Base-by-base conservation (phyloP, 2,329 filamentous ascomycete genomes). In the Blastomyces silverae region DNA sequence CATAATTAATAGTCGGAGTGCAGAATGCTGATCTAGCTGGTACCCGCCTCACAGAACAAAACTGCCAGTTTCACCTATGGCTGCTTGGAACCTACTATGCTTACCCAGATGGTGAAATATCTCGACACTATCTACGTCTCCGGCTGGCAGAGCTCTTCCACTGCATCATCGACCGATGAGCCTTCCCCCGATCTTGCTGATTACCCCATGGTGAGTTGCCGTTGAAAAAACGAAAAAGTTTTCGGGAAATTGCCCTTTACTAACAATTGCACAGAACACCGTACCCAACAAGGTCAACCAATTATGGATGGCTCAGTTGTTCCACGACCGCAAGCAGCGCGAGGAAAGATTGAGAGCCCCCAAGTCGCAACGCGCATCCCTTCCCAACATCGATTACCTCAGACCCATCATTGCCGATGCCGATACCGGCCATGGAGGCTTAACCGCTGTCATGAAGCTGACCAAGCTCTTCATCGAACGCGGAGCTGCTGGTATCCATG, bases 381-480 rank as follows among this genome's bases (percentile, higher is more conserved):
- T 94, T 61, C 81, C 89, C 67, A 94, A 95, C 77, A 82, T 92
- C 73, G 94, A 99, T 81, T 99, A 94, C 80, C 87, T 99, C 59
- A 89, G 94, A 25, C 94, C 94, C 67, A 96, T 99, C 77, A 87
- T 99, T 71, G 94, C 94, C 66, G 94, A 99, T 78, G 94, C 93
- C 61, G 94, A 99, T 76, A 99, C 94, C 53, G 94, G 94, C 69
- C 94, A 97, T 77, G 94, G 94, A 74, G 94, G 94, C 74, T 83
- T 99, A 67, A 97, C 94, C n/a, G 94, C 94, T 64, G 89, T 97
- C 72, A 97, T 99, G 94, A 99, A 97, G 84, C 87, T 99, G 71
- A 97, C 94, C 69, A 97, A 97, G 84, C 86, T 97, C 65, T 97
- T 99, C 78, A 81, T 97, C 69, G 94, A 99, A 82, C 92, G 92